phyloP scores from a whole-genome alignment of 257 asterid species.

The Lavandula angustifolia region DNA sequence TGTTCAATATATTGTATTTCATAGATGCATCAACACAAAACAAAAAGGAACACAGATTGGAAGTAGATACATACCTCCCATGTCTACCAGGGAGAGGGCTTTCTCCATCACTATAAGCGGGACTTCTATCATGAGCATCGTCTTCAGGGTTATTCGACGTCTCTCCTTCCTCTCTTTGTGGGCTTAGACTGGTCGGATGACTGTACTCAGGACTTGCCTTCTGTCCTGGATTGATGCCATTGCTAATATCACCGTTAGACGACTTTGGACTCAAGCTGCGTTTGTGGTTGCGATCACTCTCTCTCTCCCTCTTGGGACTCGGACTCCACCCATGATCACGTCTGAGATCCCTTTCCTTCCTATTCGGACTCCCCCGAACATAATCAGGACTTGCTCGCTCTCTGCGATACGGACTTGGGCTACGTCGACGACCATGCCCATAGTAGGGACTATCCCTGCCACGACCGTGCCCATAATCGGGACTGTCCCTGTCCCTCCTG shows the following conservation, averaged over 20 bases:
- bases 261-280: slow-evolving; percentile 49
- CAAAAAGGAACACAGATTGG: not conserved
- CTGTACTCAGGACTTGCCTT: slow-evolving; percentile 46
- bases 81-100: slow-evolving; percentile 47
- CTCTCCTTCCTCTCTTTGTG: slow-evolving; percentile 49
- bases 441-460: slow-evolving; percentile 30
- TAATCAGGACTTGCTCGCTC: slow-evolving; percentile 65
- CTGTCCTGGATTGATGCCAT: slow-evolving; percentile 34
- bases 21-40: not conserved
- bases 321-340: slow-evolving; percentile 28
- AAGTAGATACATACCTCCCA: slow-evolving; percentile 45
- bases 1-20: not conserved
- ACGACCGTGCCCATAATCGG: slow-evolving; percentile 65
- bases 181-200: slow-evolving; percentile 36
- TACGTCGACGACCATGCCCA: slow-evolving; percentile 52
- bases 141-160: slow-evolving; percentile 41
- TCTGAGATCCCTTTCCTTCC: slow-evolving; percentile 45
- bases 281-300: slow-evolving; percentile 32
- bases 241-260: slow-evolving; percentile 39
- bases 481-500: slow-evolving; percentile 70
- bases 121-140: slow-evolving; percentile 40
- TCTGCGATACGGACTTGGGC: slow-evolving; percentile 51
- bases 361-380: slow-evolving; percentile 46
- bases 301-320: slow-evolving; percentile 47
- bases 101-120: slow-evolving; percentile 46